Percentiles rank a stretch among this genome's conserved stretches.
Evolutionary conservation across 805 yeast genomes (phyloP).

Genomic region (Kazachstania bromeliacearum): DNA sequence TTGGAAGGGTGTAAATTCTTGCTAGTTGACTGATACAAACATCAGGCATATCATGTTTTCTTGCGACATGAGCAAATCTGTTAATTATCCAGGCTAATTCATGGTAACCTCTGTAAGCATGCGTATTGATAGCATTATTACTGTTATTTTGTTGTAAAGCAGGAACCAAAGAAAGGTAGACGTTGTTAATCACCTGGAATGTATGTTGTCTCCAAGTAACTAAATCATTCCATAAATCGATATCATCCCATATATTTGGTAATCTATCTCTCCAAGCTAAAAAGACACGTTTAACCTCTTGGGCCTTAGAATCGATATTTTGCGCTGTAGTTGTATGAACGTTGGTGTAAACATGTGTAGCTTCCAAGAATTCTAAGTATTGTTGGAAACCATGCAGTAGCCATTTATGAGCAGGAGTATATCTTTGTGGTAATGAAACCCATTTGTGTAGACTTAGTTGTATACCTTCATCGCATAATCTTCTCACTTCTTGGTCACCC

Average conservation of each 20-base stretch:
- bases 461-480: constrained; percentile 90
- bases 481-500: constrained; percentile 72
- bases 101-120: constrained; percentile 95
- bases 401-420: constrained; percentile 79
- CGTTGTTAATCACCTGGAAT: constrained; percentile 89
- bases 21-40: constrained; percentile 90
- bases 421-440: constrained; percentile 73
- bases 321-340: constrained; percentile 84
- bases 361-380: constrained; percentile 95
- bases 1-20: constrained; percentile 89
- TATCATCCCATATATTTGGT: constrained; percentile 96
- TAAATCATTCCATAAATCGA: constrained; percentile 93
- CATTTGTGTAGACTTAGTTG: constrained; percentile 87
- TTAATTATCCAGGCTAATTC: constrained; percentile 99
- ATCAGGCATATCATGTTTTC: constrained; percentile 93
- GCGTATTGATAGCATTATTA: constrained; percentile 69
- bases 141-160: constrained; percentile 65
- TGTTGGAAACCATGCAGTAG: constrained; percentile 92
- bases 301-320: constrained; percentile 84
- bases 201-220: constrained; percentile 99
- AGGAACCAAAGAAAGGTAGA: constrained; percentile 86
- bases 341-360: constrained; percentile 85
- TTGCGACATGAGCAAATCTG: constrained; percentile 95
- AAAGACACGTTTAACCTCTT: constrained; percentile 84
- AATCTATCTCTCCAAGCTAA: constrained; percentile 98